Percentiles rank a stretch among this genome's conserved stretches.
Conservation (phyloP, 306 rosid genomes). For the Carpinus fangiana region DNA sequence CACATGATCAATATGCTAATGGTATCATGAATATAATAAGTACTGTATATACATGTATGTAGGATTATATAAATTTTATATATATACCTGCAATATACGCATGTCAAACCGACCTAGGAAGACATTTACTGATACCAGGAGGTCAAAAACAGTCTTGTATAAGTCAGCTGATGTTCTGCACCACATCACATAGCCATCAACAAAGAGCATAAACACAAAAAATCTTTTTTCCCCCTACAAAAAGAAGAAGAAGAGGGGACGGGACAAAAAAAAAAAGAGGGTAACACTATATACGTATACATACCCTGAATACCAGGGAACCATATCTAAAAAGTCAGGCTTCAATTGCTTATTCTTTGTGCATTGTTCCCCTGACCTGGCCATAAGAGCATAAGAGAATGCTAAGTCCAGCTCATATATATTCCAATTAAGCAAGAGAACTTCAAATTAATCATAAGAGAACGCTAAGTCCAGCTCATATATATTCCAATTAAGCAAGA, state of each 20-base stretch:
- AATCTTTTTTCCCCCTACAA: conserved; percentile 22
- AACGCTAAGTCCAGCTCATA: not conserved
- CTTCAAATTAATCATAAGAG: not conserved
- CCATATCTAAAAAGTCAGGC: conserved; percentile 92
- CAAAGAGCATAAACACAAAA: conserved; percentile 14
- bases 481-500: not conserved
- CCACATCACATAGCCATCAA: conserved; percentile 31
- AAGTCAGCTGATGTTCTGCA: conserved; percentile 99
- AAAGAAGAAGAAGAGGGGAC: not conserved
- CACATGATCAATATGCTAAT: no score
- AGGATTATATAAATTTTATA: no score
- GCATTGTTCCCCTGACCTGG: conserved; percentile 72
- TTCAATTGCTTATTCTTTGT: conserved; percentile 78
- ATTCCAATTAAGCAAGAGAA: not conserved
- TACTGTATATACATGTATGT: no score
- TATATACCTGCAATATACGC: conserved; percentile 95
- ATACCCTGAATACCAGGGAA: conserved; percentile 99
- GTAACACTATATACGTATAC: conserved; percentile 7
- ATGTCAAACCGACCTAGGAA: conserved; percentile 97
- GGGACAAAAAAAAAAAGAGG: not conserved
- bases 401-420: not conserved
- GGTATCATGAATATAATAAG: no score
- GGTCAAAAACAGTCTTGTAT: conserved; percentile 95
- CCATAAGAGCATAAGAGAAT: conserved; percentile 25
- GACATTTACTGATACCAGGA: conserved; percentile 86